Base-by-base conservation (phyloP, 148 eudicot species). In the Cornus controversa region DNA sequence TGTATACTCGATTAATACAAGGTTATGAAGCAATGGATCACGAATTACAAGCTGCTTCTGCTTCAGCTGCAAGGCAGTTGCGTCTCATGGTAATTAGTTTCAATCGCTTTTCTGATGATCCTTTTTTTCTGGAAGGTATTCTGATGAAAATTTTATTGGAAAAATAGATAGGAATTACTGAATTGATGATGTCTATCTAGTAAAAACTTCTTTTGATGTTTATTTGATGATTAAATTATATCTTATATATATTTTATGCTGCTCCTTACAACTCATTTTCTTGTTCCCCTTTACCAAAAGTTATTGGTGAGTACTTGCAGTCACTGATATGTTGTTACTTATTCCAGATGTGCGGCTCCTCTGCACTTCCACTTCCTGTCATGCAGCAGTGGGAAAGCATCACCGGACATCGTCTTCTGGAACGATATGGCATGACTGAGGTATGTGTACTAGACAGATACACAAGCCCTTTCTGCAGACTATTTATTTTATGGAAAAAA, bases 371-470 rank as follows among this genome's bases (percentile, higher is more conserved):
- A 64, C 88, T 88, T 82, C 99, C 99, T 77, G 97, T 96, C 64
- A 93, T 96, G 98, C 92, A 89, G 83, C 94, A 90, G 70, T 96
- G 99, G 99, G 99, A 96, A 84, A 75, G 81, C 69, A 96, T 96
- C 62, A 96, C 97, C 4, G 94, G 92, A 24, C 98, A 96, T 81
- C 88, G 91, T 29, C 94, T 96, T 73, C 80, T 96, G 81, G 99
- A 96, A 81, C 89, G 99, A 70, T 96, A 96, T 84, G 99, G 99
- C 77, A 96, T 96, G 99, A 96, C 99, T 72, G 99, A 96, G 94
- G 99, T 93, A 40, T 53, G 86, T 73, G 57, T 75, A 71, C 63
- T 72, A 53, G 73, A 66, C 66, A 36, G 34, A 31, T 50, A 37
- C 63, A 45, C 3, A 36, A 64, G 34, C 27, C 26, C 40, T 66